Conservation (phyloP, 192 early-diverging fungal species). For the Backusella liffmaniae region DNA sequence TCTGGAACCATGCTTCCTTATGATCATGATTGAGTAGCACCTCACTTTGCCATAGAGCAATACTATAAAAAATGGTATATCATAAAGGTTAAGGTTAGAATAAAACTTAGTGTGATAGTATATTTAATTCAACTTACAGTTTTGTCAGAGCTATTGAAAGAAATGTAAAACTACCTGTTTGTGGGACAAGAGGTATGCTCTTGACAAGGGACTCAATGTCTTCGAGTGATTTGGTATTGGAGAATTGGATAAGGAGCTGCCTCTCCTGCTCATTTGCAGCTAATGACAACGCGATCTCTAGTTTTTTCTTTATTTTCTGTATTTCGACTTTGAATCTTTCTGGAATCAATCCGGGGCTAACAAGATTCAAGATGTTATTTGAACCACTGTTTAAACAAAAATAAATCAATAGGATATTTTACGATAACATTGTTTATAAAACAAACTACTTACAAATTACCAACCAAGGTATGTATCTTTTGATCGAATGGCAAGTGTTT, state of each 20-base stretch:
- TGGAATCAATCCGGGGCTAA: not conserved
- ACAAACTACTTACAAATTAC: slow-evolving; percentile 7
- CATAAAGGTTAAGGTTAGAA: slow-evolving; percentile 2
- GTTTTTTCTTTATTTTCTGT: not conserved
- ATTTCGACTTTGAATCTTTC: not conserved
- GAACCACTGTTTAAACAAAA: slow-evolving; percentile 10
- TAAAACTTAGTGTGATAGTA: slow-evolving; percentile 9
- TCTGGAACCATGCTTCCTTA: not conserved
- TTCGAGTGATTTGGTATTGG: slow-evolving; percentile 1
- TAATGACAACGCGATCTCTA: not conserved
- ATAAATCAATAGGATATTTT: slow-evolving; percentile 7
- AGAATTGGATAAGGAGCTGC: slow-evolving; percentile 5
- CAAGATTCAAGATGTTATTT: slow-evolving; percentile 13
- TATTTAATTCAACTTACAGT: slow-evolving; percentile 17
- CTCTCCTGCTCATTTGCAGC: not conserved
- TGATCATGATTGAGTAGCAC: slow-evolving; percentile 9
- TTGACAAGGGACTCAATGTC: slow-evolving; percentile 3
- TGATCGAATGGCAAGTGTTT: not conserved
- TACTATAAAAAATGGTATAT: slow-evolving; percentile 2
- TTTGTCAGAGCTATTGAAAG: slow-evolving; percentile 5
- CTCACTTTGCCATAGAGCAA: slow-evolving; percentile 13
- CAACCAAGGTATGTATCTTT: slow-evolving; percentile 4
- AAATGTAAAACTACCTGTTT: slow-evolving; percentile 6
- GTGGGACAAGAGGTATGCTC: slow-evolving; percentile 11
- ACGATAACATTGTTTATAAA: slow-evolving; percentile 7